Percentiles rank a stretch among this genome's conserved stretches.
Evolutionary conservation across 1,139 yeast species (phyloP).

Genomic region (Zygosaccharomyces sapae): DNA sequence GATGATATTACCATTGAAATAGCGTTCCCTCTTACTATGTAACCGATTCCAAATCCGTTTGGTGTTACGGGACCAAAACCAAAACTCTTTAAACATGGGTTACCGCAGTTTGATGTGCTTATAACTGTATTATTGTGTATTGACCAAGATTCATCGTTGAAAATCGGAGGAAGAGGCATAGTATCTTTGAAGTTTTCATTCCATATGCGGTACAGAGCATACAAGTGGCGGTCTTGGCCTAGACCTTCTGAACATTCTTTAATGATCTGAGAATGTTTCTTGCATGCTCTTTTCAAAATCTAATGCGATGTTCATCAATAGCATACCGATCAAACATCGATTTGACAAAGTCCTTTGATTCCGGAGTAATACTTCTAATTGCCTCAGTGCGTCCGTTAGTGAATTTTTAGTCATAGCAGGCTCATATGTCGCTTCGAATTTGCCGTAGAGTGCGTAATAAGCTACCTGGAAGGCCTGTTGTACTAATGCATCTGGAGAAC

Average conservation of each 20-base stretch:
- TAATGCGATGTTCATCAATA: slow-evolving; percentile 57
- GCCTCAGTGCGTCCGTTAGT: slow-evolving; percentile 93
- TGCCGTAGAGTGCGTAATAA: slow-evolving; percentile 86
- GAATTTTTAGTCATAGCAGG: slow-evolving; percentile 92
- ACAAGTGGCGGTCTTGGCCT: slow-evolving; percentile 88
- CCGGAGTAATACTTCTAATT: slow-evolving; percentile 74
- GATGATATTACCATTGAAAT: slow-evolving; percentile 84
- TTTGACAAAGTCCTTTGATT: slow-evolving; percentile 77
- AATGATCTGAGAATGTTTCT: slow-evolving; percentile 64
- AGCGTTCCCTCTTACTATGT: slow-evolving; percentile 80
- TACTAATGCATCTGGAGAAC: slow-evolving; percentile 90
- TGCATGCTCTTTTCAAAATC: slow-evolving; percentile 64
- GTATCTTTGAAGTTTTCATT: slow-evolving; percentile 57
- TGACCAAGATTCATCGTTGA: slow-evolving; percentile 77
- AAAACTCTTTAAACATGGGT: slow-evolving; percentile 78
- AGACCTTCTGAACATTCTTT: slow-evolving; percentile 66
- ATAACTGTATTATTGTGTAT: slow-evolving; percentile 61
- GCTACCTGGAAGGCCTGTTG: slow-evolving; percentile 95
- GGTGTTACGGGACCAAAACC: slow-evolving; percentile 93
- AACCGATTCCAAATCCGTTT: slow-evolving; percentile 89
- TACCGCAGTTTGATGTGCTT: slow-evolving; percentile 73
- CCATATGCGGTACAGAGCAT: slow-evolving; percentile 87
- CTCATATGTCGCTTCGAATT: slow-evolving; percentile 89
- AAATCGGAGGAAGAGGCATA: slow-evolving; percentile 53
- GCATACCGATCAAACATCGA: slow-evolving; percentile 72